phyloP scores from a whole-genome alignment of 768 basidiomycete species.

The Pulveroboletus sp. region DNA sequence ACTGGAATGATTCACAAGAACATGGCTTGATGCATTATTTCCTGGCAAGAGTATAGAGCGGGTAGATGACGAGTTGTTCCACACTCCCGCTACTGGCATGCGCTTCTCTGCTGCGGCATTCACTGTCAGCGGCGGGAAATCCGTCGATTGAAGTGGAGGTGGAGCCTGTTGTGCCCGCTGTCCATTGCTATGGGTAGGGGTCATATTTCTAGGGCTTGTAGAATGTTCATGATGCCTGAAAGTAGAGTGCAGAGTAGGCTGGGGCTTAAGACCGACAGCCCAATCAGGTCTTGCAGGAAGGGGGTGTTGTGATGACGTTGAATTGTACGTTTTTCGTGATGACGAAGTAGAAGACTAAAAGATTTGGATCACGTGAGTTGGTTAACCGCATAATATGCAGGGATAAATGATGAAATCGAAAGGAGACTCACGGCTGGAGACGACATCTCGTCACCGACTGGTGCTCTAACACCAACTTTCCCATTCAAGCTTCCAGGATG shows the following conservation, averaged over 20 bases:
- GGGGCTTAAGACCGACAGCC: slow-evolving; percentile 80
- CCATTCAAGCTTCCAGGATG: slow-evolving; percentile 45
- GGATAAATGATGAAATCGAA: not conserved
- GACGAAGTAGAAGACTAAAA: slow-evolving; percentile 71
- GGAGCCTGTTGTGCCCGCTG: slow-evolving; percentile 34
- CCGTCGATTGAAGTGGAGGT: slow-evolving; percentile 49
- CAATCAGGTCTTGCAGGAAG: slow-evolving; percentile 82
- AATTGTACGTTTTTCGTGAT: slow-evolving; percentile 72
- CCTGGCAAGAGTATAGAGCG: slow-evolving; percentile 48
- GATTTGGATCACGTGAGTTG: slow-evolving; percentile 15
- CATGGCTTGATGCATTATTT: slow-evolving; percentile 31
- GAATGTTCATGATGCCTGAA: slow-evolving; percentile 52
- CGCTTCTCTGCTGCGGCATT: slow-evolving; percentile 46
- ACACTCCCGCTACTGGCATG: slow-evolving; percentile 59
- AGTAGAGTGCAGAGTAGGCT: slow-evolving; percentile 57
- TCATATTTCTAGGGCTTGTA: slow-evolving; percentile 35
- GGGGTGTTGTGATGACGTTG: slow-evolving; percentile 70
- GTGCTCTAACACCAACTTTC: slow-evolving; percentile 53
- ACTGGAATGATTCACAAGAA: slow-evolving; percentile 36
- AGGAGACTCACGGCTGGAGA: slow-evolving; percentile 64
- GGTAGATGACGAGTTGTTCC: slow-evolving; percentile 55
- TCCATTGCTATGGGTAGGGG: slow-evolving; percentile 34
- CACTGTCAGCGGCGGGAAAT: slow-evolving; percentile 65
- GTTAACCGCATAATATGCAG: not conserved
- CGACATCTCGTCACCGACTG: slow-evolving; percentile 68